Percentiles rank a stretch among this genome's conserved stretches.
phyloP scores from a whole-genome alignment of 148 eudicot species.

The Agrostemma githago region DNA sequence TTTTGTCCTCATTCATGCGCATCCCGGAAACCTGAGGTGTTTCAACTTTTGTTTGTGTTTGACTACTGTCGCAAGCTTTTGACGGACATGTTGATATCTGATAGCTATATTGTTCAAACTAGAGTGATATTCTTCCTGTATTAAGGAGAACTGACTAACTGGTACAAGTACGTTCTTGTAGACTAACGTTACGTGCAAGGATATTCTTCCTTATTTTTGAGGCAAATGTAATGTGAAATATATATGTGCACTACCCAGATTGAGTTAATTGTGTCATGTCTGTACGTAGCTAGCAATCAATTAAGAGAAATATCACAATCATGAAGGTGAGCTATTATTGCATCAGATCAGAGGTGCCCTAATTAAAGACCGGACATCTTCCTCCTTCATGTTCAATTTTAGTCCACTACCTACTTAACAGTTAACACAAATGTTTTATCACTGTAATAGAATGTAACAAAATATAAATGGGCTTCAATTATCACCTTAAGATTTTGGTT shows the following conservation, averaged over 20 bases:
- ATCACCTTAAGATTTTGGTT: too few species aligned
- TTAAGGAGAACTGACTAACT: background rate
- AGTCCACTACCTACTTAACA: background rate
- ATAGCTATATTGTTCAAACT: background rate
- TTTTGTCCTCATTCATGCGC: too few species aligned
- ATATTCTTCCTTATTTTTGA: background rate
- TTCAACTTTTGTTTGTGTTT: too few species aligned
- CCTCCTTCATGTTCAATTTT: background rate
- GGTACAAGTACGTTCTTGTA: background rate
- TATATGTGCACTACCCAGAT: too few species aligned
- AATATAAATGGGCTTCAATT: too few species aligned
- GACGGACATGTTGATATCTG: background rate
- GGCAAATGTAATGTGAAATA: too few species aligned
- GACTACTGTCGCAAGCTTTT: background rate
- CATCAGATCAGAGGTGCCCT: background rate
- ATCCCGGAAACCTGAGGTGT: too few species aligned
- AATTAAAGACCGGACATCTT: background rate
- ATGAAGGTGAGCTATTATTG: background rate
- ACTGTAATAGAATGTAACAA: too few species aligned
- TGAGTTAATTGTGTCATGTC: background rate
- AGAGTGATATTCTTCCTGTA: background rate
- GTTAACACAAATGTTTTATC: too few species aligned
- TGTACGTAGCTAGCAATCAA: background rate
- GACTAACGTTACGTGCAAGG: background rate
- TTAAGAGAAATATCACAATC: background rate